Conservation (phyloP, 2,329 filamentous ascomycete genomes). For the Cordyceps cicadae region DNA sequence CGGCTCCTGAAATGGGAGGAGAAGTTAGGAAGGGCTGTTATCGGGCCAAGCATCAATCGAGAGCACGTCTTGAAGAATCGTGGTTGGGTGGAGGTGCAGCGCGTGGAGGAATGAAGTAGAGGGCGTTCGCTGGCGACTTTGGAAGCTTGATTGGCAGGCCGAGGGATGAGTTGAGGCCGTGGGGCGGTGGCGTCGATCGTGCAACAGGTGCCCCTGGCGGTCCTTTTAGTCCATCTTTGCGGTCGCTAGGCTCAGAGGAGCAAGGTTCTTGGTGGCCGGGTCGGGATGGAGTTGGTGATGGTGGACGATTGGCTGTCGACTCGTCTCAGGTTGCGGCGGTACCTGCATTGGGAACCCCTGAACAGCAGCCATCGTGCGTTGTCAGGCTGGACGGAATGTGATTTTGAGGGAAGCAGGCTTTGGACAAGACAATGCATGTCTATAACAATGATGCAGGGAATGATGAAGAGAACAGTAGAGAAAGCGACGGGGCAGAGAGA, state of each 20-base stretch:
- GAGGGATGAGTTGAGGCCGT: neutral
- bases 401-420: neutral
- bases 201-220: neutral
- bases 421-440: neutral
- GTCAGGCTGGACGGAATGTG: neutral
- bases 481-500: neutral
- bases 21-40: neutral
- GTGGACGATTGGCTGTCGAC: constrained; percentile 23
- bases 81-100: neutral
- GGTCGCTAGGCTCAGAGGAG: constrained; percentile 1
- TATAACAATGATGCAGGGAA: neutral
- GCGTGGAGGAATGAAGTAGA: neutral
- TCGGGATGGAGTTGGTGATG: constrained; percentile 9
- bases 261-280: neutral
- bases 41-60: neutral
- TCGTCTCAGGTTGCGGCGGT: constrained; percentile 26
- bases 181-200: constrained; percentile 8
- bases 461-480: neutral
- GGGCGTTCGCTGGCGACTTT: neutral
- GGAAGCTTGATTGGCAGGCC: neutral
- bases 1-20: neutral
- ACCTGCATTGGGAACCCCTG: constrained; percentile 20
- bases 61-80: neutral
- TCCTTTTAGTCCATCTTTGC: neutral
- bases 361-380: neutral